Evolutionary conservation across 2,329 filamentous ascomycete genomes (phyloP).

Genomic region (Cladosporium sphaerospermum): DNA sequence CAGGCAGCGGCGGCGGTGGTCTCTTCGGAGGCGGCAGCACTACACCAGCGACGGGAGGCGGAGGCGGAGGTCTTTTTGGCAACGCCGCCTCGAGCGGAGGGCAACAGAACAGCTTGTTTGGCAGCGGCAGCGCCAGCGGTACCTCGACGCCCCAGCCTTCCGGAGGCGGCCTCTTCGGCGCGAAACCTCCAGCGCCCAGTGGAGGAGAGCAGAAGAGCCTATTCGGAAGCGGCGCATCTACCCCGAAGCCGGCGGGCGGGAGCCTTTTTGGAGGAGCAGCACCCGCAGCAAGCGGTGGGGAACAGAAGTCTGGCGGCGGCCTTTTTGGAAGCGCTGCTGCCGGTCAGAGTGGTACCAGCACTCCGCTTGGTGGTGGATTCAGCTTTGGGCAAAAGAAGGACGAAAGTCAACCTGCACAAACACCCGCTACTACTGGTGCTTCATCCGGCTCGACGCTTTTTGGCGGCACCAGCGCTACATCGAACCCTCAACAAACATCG

Average conservation of each 20-base stretch:
- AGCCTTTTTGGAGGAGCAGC: conserved; percentile 10
- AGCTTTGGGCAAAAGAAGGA: conserved; percentile 16
- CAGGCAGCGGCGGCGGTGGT: conserved; percentile 8
- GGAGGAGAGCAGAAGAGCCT: conserved; percentile 12
- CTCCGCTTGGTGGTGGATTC: conserved; percentile 8
- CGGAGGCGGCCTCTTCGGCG: conserved; percentile 13
- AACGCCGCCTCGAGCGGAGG: conserved; percentile 19
- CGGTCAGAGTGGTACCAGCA: conserved; percentile 9
- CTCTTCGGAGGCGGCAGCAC: conserved; percentile 13
- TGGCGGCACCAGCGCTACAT: conserved; percentile 8
- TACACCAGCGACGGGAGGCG: conserved; percentile 16
- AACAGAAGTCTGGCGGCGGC: conserved; percentile 4
- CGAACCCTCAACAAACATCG: conserved; percentile 18
- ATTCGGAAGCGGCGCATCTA: conserved; percentile 6
- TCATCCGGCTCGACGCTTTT: conserved; percentile 11
- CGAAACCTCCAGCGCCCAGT: conserved; percentile 15
- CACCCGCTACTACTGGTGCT: conserved; percentile 1
- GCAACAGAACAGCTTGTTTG: not conserved
- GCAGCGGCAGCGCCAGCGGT: conserved; percentile 2
- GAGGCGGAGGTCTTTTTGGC: conserved; percentile 36
- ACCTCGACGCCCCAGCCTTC: not conserved
- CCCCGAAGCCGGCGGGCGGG: conserved; percentile 6
- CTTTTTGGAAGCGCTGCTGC: conserved; percentile 8
- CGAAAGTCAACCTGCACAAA: conserved; percentile 2
- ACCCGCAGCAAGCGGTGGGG: conserved; percentile 2